Base-by-base conservation (phyloP, 495 filamentous ascomycete species). In the Daldinia loculata region DNA sequence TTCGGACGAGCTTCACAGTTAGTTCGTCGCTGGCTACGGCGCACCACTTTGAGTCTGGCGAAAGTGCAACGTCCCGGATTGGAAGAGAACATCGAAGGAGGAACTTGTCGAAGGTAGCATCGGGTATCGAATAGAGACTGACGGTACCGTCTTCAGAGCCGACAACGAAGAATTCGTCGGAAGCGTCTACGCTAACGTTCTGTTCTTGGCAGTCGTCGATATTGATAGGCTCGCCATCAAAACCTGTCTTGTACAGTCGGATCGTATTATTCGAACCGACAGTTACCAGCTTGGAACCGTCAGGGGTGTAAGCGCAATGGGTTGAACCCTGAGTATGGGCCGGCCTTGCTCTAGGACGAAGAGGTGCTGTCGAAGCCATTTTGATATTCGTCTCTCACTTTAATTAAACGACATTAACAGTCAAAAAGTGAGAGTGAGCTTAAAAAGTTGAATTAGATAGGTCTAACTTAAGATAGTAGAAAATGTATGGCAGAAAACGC, bases 1-100 rank as follows among this genome's bases (percentile, higher is more conserved):
- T 87, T 72, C 89, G 91, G 63, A 98, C 93, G 39, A 99, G 84
- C 74, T 95, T 96, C 38, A 98, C 93, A 0, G 89, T 90, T 36
- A 96, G 84, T 76, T 99, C 95, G 80, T 99, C 96, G 86, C 94
- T 97, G 32, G 96, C 92, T n/a, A 98, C 92, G 39, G 95, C 95
- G 55, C 87, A 90, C 96, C 93, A 98, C 75, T 91, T 87, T 0
- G 87, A 86, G 78, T 99, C 93, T 6, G 88, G 89, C 4, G 93
- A 94, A 15, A 98, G 80, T 1, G 90, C 90, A 64, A 99, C 84
- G 75, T 97, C 94, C 75, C 95, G 86, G 14, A 97, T 87, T 7
- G 95, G 91, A 8, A 99, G 83, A 14, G 93, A 88, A 67, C 88
- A 92, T 45, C 95, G 91, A 2, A 93, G 86, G 39, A 98, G 86